phyloP scores from a whole-genome alignment of 2,329 filamentous ascomycete species.

The Nothophoma quercina region DNA sequence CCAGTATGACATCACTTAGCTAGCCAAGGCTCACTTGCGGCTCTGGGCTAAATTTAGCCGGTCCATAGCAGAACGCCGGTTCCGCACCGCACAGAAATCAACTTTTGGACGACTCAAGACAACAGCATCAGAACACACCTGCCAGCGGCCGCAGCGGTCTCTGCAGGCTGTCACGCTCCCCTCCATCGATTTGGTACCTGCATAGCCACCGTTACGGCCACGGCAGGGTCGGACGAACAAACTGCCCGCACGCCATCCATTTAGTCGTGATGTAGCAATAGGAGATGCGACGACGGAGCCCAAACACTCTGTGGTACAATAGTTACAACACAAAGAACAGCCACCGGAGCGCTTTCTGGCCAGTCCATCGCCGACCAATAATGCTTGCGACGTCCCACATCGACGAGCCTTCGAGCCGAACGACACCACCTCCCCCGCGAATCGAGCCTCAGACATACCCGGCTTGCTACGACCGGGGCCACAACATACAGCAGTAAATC shows the following conservation, averaged over 20 bases:
- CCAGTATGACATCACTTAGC: too few species aligned
- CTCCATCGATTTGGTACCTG: slow-evolving; percentile 25
- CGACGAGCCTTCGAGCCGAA: slow-evolving; percentile 10
- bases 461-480: slow-evolving; percentile 13
- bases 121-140: slow-evolving; percentile 20
- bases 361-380: slow-evolving; percentile 14
- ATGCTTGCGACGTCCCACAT: slow-evolving; percentile 21
- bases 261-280: not conserved
- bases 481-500: too few species aligned
- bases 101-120: slow-evolving; percentile 18
- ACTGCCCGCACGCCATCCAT: not conserved
- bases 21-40: too few species aligned
- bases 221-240: not conserved
- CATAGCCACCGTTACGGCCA: slow-evolving; percentile 21
- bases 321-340: too few species aligned
- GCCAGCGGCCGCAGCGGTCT: slow-evolving; percentile 22
- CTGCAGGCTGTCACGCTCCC: slow-evolving; percentile 25
- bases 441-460: slow-evolving; percentile 11
- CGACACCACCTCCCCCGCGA: slow-evolving; percentile 10
- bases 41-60: too few species aligned
- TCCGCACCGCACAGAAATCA: too few species aligned
- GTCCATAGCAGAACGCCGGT: too few species aligned
- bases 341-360: too few species aligned
- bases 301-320: too few species aligned
- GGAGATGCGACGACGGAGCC: not conserved